phyloP scores from a whole-genome alignment of 768 basidiomycete species.

The Podaxis carcinomalis region DNA sequence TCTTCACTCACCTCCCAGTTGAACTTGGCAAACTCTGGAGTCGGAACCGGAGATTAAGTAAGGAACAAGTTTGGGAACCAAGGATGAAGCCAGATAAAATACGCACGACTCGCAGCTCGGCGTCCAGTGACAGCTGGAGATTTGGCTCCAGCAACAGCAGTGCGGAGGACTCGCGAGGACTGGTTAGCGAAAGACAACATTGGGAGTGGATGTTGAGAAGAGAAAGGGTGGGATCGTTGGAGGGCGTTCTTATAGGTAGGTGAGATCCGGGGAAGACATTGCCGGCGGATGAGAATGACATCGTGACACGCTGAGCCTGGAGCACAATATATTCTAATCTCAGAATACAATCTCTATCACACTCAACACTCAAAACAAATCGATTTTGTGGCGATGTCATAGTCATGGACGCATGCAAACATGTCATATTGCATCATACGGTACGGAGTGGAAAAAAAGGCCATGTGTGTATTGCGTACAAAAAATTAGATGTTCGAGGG shows the following conservation, averaged over 20 bases:
- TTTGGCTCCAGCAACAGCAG: conserved; percentile 7
- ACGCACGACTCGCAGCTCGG: conserved; percentile 17
- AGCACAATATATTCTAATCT: not conserved
- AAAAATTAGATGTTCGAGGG: conserved; percentile 71
- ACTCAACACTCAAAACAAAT: not conserved
- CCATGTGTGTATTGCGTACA: conserved; percentile 28
- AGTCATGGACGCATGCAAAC: conserved; percentile 29
- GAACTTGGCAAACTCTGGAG: conserved; percentile 34
- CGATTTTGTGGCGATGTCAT: conserved; percentile 11
- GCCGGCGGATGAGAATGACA: conserved; percentile 4
- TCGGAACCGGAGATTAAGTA: not conserved
- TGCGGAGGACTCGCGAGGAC: conserved; percentile 5
- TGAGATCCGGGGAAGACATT: conserved; percentile 9
- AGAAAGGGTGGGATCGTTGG: not conserved
- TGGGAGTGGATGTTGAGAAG: not conserved
- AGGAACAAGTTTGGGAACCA: not conserved
- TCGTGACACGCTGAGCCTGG: conserved; percentile 1
- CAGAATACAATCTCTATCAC: not conserved
- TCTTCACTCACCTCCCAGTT: conserved; percentile 36
- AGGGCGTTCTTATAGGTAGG: not conserved
- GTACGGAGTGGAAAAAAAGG: conserved; percentile 27
- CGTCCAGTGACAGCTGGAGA: not conserved
- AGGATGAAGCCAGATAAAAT: not conserved
- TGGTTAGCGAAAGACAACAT: conserved; percentile 6
- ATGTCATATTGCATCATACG: conserved; percentile 47